Evolutionary conservation across 257 asterid genomes (phyloP), one percentile per base, ranked within the genome.

Genomic region (Nicotiana paniculata): DNA sequence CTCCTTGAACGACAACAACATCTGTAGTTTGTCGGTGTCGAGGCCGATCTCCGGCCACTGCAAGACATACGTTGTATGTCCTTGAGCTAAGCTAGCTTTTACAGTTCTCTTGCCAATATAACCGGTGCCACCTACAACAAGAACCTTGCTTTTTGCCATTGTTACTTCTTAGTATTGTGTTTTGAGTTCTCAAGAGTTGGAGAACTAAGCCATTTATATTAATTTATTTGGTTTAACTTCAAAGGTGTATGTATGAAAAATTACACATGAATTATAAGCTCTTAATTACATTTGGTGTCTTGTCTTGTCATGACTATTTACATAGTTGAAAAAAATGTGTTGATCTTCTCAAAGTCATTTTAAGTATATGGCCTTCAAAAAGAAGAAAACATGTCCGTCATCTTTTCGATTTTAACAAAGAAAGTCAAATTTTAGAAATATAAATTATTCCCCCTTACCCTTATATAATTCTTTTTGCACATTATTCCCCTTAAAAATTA

Each of bases 41-140:
- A 93, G 86, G 21, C 97, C 96, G 3, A 90, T 93, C 79, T 95
- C 96, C 82, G 82, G 82, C 5, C 98, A 85, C 77, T 85, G 91
- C 46, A 95, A 95, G 67, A 95, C 61, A 88, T 86, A 91, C 4
- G 98, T 95, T 0, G 77, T 87, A 87, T 95, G 97, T 65, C 97
- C 97, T 82, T 84, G 90, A 37, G 90, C 95, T 83, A 95, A 86
- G 67, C 98, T 90, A 3, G 97, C 97, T 89, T 76, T 88, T 21
- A 95, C 97, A 1, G 91, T 87, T 80, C 92, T 90, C 87, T 81
- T 92, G 0, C 98, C 98, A 3, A 92, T 66, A 86, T 91, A 95
- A 1, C 98, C 97, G 0, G 97, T 95, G 21, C 96, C 97, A 33
- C 98, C 98, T 3, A 95, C 97, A 3, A 95, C 88, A 18, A 95